Conservation (phyloP, 768 basidiomycete genomes). For the Rossbeevera mucosa region DNA sequence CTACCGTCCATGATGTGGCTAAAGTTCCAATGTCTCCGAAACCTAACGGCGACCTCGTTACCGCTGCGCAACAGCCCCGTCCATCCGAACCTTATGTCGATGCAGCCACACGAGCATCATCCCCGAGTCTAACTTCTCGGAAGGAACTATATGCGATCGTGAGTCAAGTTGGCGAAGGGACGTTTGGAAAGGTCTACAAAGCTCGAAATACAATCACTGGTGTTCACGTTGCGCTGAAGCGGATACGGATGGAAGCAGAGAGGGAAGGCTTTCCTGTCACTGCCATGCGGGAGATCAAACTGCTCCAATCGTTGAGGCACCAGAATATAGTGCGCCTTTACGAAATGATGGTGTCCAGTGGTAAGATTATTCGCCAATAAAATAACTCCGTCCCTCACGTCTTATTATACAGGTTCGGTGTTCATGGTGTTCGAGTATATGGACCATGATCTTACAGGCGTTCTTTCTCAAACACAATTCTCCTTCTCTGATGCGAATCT, state of each 20-base stretch:
- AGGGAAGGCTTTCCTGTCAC: constrained; percentile 98
- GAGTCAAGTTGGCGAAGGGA: constrained; percentile 95
- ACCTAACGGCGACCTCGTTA: constrained; percentile 19
- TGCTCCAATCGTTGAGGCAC: constrained; percentile 87
- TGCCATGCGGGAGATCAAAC: constrained; percentile 97
- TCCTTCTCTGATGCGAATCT: constrained; percentile 81
- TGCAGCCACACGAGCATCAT: constrained; percentile 23
- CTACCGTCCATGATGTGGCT: constrained; percentile 14
- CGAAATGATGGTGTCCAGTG: constrained; percentile 99
- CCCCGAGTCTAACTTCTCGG: constrained; percentile 26
- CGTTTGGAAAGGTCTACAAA: constrained; percentile 98
- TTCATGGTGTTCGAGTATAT: constrained; percentile 99
- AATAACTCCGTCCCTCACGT: constrained; percentile 3
- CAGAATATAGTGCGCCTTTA: constrained; percentile 83
- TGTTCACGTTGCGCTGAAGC: constrained; percentile 82
- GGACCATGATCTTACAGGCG: constrained; percentile 96
- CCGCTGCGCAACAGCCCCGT: constrained; percentile 17
- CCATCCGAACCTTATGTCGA: constrained; percentile 24
- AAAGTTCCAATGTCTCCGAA: constrained; percentile 25
- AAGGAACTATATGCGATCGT: constrained; percentile 80
- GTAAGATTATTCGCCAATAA: constrained; percentile 39
- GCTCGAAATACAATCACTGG: constrained; percentile 80
- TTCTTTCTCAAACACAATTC: constrained; percentile 88
- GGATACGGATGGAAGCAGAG: constrained; percentile 97
- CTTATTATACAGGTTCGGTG: constrained; percentile 65